Evolutionary conservation across 2,329 filamentous ascomycete species (phyloP).

Genomic region (Aspergillus texensis): DNA sequence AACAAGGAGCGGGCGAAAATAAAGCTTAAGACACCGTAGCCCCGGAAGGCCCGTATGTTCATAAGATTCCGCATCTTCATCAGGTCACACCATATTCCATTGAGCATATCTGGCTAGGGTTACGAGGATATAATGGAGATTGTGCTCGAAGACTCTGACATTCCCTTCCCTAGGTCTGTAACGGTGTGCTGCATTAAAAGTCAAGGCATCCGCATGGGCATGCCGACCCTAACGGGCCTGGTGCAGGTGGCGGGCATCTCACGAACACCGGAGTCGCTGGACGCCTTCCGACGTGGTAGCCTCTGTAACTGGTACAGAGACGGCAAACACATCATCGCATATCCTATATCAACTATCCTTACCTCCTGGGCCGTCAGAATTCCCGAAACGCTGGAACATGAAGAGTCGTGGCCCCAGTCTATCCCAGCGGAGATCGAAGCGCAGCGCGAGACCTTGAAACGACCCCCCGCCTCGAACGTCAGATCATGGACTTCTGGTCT

Average conservation of each 20-base stretch:
- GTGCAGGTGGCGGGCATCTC: constrained; percentile 6
- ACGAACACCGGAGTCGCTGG: background rate
- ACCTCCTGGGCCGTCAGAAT: constrained; percentile 5
- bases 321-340: constrained; percentile 6
- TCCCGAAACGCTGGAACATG: background rate
- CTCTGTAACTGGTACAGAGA: constrained; percentile 9
- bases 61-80: background rate
- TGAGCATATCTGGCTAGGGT: background rate
- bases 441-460: background rate
- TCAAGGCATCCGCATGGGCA: background rate
- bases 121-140: background rate
- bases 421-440: background rate
- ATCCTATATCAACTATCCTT: background rate
- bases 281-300: background rate
- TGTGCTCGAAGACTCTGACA: background rate
- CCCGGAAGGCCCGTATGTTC: background rate
- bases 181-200: background rate
- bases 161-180: background rate
- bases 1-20: background rate
- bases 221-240: constrained; percentile 2
- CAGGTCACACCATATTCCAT: background rate
- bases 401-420: constrained; percentile 1
- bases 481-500: too few relatives aligned
- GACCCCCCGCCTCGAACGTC: too few relatives aligned
- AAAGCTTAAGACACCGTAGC: background rate